phyloP scores from a whole-genome alignment of 2,329 filamentous ascomycete species.

The Penicillium sp. region DNA sequence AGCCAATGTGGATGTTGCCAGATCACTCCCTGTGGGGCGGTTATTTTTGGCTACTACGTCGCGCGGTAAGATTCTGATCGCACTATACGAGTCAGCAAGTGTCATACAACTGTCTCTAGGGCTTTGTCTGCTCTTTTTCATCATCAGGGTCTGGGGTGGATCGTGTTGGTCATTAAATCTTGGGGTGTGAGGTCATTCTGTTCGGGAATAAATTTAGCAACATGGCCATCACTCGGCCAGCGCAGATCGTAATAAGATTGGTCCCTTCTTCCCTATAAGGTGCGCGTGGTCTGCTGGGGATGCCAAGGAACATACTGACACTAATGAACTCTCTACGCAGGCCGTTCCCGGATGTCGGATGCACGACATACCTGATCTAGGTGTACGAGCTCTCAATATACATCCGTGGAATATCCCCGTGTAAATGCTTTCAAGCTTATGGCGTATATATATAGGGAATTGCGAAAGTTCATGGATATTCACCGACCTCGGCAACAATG shows the following conservation, averaged over 20 bases:
- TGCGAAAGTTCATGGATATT: no score
- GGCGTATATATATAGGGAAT: no score
- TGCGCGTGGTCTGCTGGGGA: no score
- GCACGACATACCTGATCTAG: no score
- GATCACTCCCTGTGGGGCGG: neutral
- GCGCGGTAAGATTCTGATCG: neutral
- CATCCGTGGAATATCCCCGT: no score
- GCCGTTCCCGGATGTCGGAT: no score
- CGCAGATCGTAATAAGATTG: neutral
- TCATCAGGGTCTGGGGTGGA: neutral
- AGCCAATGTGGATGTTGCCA: no score
- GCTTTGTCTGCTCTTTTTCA: neutral
- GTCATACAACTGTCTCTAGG: neutral
- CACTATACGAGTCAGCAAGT: neutral
- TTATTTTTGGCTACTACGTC: neutral
- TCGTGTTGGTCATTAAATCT: neutral
- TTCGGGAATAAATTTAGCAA: neutral
- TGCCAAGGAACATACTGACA: no score
- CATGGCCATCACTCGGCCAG: neutral
- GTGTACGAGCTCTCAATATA: no score
- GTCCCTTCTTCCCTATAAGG: neutral
- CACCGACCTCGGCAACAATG: neutral
- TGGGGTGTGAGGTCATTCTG: neutral
- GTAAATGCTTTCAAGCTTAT: no score
- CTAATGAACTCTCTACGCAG: no score